These are phyloP conservation scores for Camillea tinctor DNA, from an alignment of 2,329 filamentous ascomycete species.

Conservation along the genomic window DNA sequence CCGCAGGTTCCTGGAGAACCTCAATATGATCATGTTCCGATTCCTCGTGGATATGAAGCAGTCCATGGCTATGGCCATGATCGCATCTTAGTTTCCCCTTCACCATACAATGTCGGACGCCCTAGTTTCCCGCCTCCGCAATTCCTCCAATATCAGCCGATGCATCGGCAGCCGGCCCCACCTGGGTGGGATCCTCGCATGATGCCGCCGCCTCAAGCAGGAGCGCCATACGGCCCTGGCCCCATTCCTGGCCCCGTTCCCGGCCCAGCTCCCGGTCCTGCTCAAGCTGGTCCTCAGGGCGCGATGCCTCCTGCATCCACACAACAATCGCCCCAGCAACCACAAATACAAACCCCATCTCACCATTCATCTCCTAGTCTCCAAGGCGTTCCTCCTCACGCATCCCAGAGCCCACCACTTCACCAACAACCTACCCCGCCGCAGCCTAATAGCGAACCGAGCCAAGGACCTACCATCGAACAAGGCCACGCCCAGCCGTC, in stretches of 20 bases:
- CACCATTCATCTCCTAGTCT: conserved; percentile 1
- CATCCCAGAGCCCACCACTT: conserved; percentile 7
- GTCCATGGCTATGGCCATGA: conserved; percentile 32
- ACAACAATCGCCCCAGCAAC: neutral
- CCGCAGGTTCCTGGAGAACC: conserved; percentile 14
- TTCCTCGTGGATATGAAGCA: conserved; percentile 32
- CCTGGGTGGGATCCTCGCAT: conserved; percentile 24
- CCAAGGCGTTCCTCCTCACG: conserved; percentile 1
- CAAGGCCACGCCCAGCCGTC: conserved; percentile 3
- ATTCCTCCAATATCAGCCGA: conserved; percentile 17
- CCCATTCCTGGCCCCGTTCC: conserved; percentile 1
- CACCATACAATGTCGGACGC: conserved; percentile 29
- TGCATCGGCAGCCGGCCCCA: conserved; percentile 11
- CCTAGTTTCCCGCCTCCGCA: conserved; percentile 14
- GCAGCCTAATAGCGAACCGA: conserved; percentile 3
- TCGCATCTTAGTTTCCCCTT: conserved; percentile 21
- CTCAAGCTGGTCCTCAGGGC: conserved; percentile 5
- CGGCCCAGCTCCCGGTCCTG: conserved; percentile 1
- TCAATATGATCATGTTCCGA: conserved; percentile 32
- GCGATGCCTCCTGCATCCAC: neutral
- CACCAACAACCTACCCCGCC: conserved; percentile 6
- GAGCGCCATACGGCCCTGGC: conserved; percentile 6
- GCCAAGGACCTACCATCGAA: conserved; percentile 2
- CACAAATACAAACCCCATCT: neutral
- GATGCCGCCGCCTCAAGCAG: conserved; percentile 9